Evolutionary conservation across 2,329 filamentous ascomycete genomes (phyloP), one percentile per base, ranked within the genome.

Genomic region (Cladobotryum mycophilum): DNA sequence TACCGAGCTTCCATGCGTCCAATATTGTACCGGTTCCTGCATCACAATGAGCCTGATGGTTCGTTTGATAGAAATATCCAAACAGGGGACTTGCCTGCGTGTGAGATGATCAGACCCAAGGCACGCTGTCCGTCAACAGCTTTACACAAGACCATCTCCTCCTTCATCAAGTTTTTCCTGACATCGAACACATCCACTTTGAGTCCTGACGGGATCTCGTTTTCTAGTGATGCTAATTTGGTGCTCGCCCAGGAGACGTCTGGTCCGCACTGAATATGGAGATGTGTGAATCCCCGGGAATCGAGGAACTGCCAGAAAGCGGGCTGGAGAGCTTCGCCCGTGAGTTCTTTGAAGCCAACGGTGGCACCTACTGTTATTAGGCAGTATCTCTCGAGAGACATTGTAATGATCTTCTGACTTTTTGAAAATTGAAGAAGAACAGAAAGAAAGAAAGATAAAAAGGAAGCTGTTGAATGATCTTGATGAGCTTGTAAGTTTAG

Each of bases 361-460:
- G 92, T 99, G 5, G 93, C 92, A 51, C 93, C 93, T 30, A 96
- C 86, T 0, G 93, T 97, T 49, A 96, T 85, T 58, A 99, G 88
- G 65, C 88, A 93, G 48, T 72, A 64, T 34, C 67, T 64, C 22
- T 64, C 52, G 15, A 59, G 45, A 7, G 13, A 12, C 34, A 42
- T 1, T 33, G 34, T 36, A 51, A 41, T 7, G 33, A 41, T 50
- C 62, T 57, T n/a, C 9, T 18, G n/a, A 47, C 18, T 6, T 33
- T 30, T 30, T 30, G 22, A 11, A 33, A 33, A 25, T 18, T 34
- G 33, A 2, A 34, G 18, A 15, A 37, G 6, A 22, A 20, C 9
- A 42, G 13, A 22, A 11, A 22, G 20, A 20, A 42, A 42, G 18
- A 42, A 42, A 22, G 15, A 30, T 30, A 8, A 6, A 30, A 11